phyloP scores from a whole-genome alignment of 495 filamentous ascomycete species.

The Trichoderma gamsii region DNA sequence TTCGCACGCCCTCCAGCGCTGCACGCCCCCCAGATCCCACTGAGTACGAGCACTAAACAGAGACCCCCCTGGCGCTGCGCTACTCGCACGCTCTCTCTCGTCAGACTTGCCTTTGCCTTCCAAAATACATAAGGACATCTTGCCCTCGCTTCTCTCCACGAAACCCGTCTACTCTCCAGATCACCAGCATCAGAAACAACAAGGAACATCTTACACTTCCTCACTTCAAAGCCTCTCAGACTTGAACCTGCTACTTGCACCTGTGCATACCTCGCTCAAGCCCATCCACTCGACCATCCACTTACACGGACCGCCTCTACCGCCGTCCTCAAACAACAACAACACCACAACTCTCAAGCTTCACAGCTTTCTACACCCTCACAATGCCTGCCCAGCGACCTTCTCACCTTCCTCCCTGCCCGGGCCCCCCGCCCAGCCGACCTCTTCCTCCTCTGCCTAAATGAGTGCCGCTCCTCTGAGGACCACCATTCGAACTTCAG shows the following conservation, averaged over 20 bases:
- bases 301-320: slow-evolving; percentile 14
- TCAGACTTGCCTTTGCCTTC: slow-evolving; percentile 12
- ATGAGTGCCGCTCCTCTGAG: slow-evolving; percentile 34
- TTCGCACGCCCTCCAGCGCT: background rate
- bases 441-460: slow-evolving; percentile 79
- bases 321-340: slow-evolving; percentile 8
- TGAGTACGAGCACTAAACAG: background rate
- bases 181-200: slow-evolving; percentile 14
- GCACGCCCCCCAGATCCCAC: background rate
- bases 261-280: background rate
- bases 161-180: slow-evolving; percentile 10
- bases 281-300: background rate
- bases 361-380: slow-evolving; percentile 12
- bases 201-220: background rate
- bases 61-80: slow-evolving; percentile 1
- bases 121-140: slow-evolving; percentile 14
- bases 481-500: background rate
- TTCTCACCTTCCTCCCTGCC: slow-evolving; percentile 73
- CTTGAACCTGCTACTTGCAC: background rate
- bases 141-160: slow-evolving; percentile 10
- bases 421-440: slow-evolving; percentile 74
- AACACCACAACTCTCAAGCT: background rate
- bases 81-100: background rate
- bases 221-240: background rate
- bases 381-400: slow-evolving; percentile 56